Conservation (phyloP, 371 early-diverging fungal species). For the Saksenaea oblongispora region DNA sequence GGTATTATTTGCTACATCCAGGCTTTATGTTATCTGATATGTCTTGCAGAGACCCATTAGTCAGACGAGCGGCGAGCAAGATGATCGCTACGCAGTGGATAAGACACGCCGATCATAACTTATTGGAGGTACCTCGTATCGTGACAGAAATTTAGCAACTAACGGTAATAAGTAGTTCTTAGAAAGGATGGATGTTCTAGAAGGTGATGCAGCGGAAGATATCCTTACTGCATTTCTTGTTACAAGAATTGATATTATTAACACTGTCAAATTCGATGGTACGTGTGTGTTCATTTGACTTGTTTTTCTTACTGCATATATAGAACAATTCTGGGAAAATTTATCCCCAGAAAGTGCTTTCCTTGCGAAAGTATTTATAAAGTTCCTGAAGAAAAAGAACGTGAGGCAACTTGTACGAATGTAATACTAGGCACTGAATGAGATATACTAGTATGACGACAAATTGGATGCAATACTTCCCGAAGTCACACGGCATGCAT, state of each 20-base stretch:
- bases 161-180: conserved; percentile 51
- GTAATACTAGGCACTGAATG: not conserved
- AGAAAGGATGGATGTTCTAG: conserved; percentile 80
- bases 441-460: conserved; percentile 45
- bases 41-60: conserved; percentile 62
- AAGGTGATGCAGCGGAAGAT: conserved; percentile 67
- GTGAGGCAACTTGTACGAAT: conserved; percentile 25
- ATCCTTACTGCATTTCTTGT: conserved; percentile 69
- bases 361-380: conserved; percentile 65
- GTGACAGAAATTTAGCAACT: not conserved
- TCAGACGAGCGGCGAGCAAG: conserved; percentile 71
- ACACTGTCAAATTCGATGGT: conserved; percentile 60
- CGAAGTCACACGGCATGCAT: conserved; percentile 71
- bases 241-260: conserved; percentile 67
- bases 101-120: conserved; percentile 68
- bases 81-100: conserved; percentile 83
- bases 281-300: not conserved
- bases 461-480: conserved; percentile 73
- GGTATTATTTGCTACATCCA: conserved; percentile 28
- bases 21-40: not conserved
- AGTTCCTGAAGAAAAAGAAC: conserved; percentile 54
- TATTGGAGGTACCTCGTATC: conserved; percentile 57
- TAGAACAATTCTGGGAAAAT: conserved; percentile 76
- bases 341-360: conserved; percentile 80
- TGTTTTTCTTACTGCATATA: not conserved